phyloP scores from a whole-genome alignment of 306 rosid species.

The Vigna unguiculata region DNA sequence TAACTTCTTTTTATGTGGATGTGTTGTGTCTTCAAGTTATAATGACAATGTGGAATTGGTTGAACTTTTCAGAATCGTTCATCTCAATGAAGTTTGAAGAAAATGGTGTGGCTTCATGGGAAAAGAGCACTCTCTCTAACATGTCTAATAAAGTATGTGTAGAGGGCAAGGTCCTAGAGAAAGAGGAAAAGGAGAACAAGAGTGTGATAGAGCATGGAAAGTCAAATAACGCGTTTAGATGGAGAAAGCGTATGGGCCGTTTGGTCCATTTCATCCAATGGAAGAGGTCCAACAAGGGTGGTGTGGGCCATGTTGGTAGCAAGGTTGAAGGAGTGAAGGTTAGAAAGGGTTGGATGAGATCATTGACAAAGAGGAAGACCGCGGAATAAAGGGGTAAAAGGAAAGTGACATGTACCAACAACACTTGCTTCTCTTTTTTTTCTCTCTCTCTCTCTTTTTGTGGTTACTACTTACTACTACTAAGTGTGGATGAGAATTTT shows the following conservation, averaged over 20 bases:
- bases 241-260: conserved; percentile 86
- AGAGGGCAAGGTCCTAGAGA: conserved; percentile 35
- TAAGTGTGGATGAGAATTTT: conserved; percentile 53
- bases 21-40: conserved; percentile 29
- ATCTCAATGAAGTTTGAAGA: conserved; percentile 88
- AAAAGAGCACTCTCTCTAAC: conserved; percentile 55
- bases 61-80: conserved; percentile 66
- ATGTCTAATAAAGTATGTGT: conserved; percentile 51
- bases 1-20: neutral
- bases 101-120: conserved; percentile 87
- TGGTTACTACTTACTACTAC: neutral
- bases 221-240: conserved; percentile 64
- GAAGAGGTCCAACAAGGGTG: conserved; percentile 66
- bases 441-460: neutral
- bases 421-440: neutral
- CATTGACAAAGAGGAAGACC: conserved; percentile 70
- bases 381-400: conserved; percentile 51
- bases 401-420: conserved; percentile 36
- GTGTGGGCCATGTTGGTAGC: conserved; percentile 66
- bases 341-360: conserved; percentile 80
- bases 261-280: conserved; percentile 73
- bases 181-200: conserved; percentile 50
- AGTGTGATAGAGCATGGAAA: conserved; percentile 79
- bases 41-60: conserved; percentile 33
- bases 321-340: conserved; percentile 76